These are phyloP conservation scores for Rubroshorea leprosula DNA, from an alignment of 345 rosid species.

Conservation along the genomic window DNA sequence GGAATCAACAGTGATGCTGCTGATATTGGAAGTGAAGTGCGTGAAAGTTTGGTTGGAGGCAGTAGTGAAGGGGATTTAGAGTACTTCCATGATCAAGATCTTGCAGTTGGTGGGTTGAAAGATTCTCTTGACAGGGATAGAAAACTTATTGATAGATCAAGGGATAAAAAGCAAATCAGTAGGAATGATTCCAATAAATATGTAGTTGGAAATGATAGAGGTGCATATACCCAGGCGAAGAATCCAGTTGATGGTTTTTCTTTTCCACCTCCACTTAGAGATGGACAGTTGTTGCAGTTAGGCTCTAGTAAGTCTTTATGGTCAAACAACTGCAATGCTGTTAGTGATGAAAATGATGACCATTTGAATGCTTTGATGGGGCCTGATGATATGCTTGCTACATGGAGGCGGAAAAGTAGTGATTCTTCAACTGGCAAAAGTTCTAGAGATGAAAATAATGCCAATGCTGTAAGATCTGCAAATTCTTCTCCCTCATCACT, in stretches of 20 bases:
- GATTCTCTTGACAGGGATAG: conserved; percentile 45
- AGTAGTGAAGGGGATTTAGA: conserved; percentile 93
- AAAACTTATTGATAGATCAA: conserved; percentile 41
- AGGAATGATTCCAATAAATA: conserved; percentile 41
- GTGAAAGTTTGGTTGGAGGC: conserved; percentile 87
- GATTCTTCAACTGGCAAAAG: conserved; percentile 68
- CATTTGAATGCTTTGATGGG: conserved; percentile 48
- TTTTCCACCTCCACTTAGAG: conserved; percentile 62
- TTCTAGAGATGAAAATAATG: conserved; percentile 66
- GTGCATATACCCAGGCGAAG: conserved; percentile 36
- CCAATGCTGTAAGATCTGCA: conserved; percentile 47
- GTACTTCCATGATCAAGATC: conserved; percentile 63
- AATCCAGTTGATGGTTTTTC: conserved; percentile 64
- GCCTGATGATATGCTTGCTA: conserved; percentile 64
- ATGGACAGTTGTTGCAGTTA: conserved; percentile 45
- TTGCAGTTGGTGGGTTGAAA: conserved; percentile 45
- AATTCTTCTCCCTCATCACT: conserved; percentile 64
- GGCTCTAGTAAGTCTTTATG: conserved; percentile 64
- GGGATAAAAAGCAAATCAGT: conserved; percentile 39
- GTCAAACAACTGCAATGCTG: conserved; percentile 51
- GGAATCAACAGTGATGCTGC: conserved; percentile 94
- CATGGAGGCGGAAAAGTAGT: conserved; percentile 77
- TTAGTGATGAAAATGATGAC: conserved; percentile 43
- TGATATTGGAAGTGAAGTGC: conserved; percentile 86
- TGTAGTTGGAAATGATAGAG: conserved; percentile 44